Evolutionary conservation across 148 eudicot species (phyloP).

Genomic region (Bassia scoparia): DNA sequence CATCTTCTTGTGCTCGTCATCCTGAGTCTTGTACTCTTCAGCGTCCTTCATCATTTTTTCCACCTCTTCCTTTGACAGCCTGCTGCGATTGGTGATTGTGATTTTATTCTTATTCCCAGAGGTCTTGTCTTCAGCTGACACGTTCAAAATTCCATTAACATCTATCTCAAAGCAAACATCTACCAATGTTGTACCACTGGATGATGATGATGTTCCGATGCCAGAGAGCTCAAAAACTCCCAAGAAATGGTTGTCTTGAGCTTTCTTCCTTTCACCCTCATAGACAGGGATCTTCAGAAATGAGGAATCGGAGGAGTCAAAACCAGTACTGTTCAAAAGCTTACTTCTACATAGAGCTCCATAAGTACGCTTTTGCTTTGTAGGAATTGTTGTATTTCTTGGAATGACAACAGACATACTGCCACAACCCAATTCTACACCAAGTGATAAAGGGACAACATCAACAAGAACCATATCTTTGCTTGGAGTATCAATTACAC

Average conservation of each 20-base stretch:
- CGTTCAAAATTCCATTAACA: slow-evolving; percentile 33
- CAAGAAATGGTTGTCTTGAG: slow-evolving; percentile 33
- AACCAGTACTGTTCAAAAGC: slow-evolving; percentile 6
- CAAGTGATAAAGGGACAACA: slow-evolving; percentile 27
- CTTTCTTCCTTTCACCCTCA: slow-evolving; percentile 34
- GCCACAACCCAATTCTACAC: slow-evolving; percentile 22
- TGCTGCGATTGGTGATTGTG: slow-evolving; percentile 32
- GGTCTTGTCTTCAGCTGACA: slow-evolving; percentile 32
- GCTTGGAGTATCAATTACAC: slow-evolving; percentile 23
- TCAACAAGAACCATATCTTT: slow-evolving; percentile 30
- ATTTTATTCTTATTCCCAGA: slow-evolving; percentile 35
- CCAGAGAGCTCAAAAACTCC: slow-evolving; percentile 36
- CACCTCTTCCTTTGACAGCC: slow-evolving; percentile 32
- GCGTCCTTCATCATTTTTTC: slow-evolving; percentile 38
- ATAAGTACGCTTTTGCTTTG: slow-evolving; percentile 18
- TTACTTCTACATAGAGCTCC: no score
- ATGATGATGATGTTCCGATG: slow-evolving; percentile 28
- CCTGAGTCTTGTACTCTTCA: slow-evolving; percentile 32
- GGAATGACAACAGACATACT: slow-evolving; percentile 25
- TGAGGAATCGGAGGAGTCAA: slow-evolving; percentile 27
- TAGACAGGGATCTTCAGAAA: slow-evolving; percentile 33
- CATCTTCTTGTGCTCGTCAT: slow-evolving; percentile 36
- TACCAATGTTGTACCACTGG: slow-evolving; percentile 29
- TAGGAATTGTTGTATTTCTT: slow-evolving; percentile 29
- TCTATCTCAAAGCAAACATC: slow-evolving; percentile 34